Conservation (phyloP, 192 early-diverging fungal genomes). For the Jimgerdemannia lactiflua region DNA sequence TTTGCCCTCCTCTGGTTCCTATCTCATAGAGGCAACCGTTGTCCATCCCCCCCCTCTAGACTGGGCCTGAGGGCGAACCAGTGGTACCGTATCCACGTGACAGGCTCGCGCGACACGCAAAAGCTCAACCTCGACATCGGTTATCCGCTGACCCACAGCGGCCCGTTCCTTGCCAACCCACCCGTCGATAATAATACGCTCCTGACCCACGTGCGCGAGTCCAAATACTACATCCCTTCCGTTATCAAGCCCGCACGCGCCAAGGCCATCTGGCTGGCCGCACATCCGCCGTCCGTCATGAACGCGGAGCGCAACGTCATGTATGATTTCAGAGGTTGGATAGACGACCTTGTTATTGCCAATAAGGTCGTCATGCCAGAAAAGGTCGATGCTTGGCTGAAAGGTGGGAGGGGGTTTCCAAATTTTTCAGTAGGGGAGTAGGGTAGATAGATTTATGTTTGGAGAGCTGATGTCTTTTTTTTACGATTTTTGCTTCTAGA, state of each 20-base stretch:
- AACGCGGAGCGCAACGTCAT: neutral
- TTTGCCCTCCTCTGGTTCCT: neutral
- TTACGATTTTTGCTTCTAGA: neutral
- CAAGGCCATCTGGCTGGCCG: neutral
- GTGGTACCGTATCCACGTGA: neutral
- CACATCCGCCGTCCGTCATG: neutral
- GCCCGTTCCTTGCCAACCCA: neutral
- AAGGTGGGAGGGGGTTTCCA: neutral
- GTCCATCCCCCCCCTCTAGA: neutral
- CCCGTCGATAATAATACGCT: neutral
- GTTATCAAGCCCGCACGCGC: neutral
- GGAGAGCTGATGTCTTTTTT: too few species aligned
- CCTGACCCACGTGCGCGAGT: neutral
- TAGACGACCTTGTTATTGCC: neutral
- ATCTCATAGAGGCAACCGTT: neutral
- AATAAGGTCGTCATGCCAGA: neutral
- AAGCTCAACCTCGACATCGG: neutral
- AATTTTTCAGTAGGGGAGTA: neutral
- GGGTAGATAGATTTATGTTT: neutral
- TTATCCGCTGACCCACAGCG: neutral
- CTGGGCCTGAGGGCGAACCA: neutral
- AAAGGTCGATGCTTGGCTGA: neutral
- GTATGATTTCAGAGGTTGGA: neutral
- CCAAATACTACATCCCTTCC: neutral
- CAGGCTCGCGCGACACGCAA: neutral